Evolutionary conservation across 306 rosid genomes (phyloP).

Genomic region (Cucurbita maxima): DNA sequence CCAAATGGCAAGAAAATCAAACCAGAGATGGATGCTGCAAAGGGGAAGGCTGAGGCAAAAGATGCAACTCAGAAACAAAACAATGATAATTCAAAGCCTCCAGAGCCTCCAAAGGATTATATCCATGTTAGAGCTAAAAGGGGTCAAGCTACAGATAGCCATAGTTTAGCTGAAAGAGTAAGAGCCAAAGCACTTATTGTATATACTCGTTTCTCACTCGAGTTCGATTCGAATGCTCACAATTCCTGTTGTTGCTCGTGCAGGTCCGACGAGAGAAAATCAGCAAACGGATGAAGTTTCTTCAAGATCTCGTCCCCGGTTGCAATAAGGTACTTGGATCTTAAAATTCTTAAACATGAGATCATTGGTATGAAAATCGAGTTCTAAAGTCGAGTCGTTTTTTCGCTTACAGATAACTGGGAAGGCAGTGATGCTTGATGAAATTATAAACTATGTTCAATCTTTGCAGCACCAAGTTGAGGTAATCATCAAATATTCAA

Average conservation of each 20-base stretch:
- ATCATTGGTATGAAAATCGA: not conserved
- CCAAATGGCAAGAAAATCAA: conserved; percentile 31
- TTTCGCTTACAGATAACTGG: conserved; percentile 56
- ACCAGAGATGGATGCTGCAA: conserved; percentile 19
- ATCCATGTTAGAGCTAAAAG: conserved; percentile 90
- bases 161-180: conserved; percentile 92
- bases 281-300: conserved; percentile 86
- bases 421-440: conserved; percentile 91
- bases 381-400: not conserved
- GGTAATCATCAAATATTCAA: conserved; percentile 19
- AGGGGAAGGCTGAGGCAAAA: conserved; percentile 16
- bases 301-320: conserved; percentile 93
- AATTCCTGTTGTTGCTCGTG: not conserved
- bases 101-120: conserved; percentile 75
- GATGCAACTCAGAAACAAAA: conserved; percentile 20
- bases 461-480: conserved; percentile 57
- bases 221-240: not conserved
- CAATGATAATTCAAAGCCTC: conserved; percentile 30
- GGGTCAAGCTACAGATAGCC: conserved; percentile 97
- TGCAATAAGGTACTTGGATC: conserved; percentile 62
- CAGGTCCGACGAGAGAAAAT: conserved; percentile 95
- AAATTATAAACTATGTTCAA: conserved; percentile 80
- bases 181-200: not conserved
- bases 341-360: not conserved
- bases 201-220: not conserved